phyloP scores from a whole-genome alignment of 2,329 filamentous ascomycete species.

The Aspergillus ustus region DNA sequence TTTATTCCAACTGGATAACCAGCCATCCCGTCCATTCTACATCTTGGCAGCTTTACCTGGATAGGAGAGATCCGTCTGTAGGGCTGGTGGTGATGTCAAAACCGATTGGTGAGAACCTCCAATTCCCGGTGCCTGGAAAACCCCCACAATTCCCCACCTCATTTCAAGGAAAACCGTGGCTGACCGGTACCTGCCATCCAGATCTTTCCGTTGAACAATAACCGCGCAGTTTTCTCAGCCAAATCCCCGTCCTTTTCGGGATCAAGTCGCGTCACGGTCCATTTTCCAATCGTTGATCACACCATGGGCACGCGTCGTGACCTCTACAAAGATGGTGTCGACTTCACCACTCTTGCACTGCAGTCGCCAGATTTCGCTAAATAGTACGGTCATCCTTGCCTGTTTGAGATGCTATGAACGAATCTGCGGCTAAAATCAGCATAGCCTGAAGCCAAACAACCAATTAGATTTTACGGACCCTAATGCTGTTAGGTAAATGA shows the following conservation, averaged over 20 bases:
- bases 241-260: neutral
- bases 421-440: slow-evolving; percentile 8
- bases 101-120: slow-evolving; percentile 14
- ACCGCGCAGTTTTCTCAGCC: neutral
- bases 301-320: slow-evolving; percentile 45
- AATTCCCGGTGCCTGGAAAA: slow-evolving; percentile 8
- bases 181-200: neutral
- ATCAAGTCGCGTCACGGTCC: slow-evolving; percentile 5
- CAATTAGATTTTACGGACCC: slow-evolving; percentile 83
- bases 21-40: neutral
- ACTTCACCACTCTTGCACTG: slow-evolving; percentile 66
- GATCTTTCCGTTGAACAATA: neutral
- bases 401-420: slow-evolving; percentile 44
- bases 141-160: slow-evolving; percentile 10
- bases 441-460: slow-evolving; percentile 57
- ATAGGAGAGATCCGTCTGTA: neutral
- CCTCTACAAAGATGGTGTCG: slow-evolving; percentile 62
- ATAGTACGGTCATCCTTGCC: slow-evolving; percentile 47
- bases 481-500: slow-evolving; percentile 68
- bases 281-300: neutral
- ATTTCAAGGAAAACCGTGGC: neutral
- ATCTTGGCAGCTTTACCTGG: slow-evolving; percentile 6
- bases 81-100: slow-evolving; percentile 3
- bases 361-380: slow-evolving; percentile 64
- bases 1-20: neutral